Evolutionary conservation across 2,329 filamentous ascomycete genomes (phyloP), one percentile per base, ranked within the genome.

Genomic region (Diaporthe citri): DNA sequence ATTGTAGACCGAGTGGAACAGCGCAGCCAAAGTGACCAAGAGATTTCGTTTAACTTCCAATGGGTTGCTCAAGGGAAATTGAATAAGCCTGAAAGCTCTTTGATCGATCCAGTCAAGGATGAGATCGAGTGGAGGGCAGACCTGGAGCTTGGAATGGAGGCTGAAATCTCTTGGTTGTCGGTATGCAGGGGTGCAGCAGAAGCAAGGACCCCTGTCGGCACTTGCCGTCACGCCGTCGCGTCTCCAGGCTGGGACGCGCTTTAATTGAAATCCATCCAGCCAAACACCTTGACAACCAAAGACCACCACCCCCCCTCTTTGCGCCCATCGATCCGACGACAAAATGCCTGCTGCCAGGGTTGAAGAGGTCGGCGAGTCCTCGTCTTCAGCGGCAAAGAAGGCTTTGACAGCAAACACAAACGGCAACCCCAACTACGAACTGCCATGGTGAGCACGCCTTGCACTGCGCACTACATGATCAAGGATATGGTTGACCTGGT

Each of bases 361-460:
- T 55, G 88, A 89, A 80, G 86, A 89, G 78, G 85, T 80, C 77
- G 91, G 91, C 82, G 91, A 93, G 79, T 92, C 91, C 6, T 92
- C 91, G 22, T 90, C 85, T 7, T 86, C 90, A 55, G 90, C 88
- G 31, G 86, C 88, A 60, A 93, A 91, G 80, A 89, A 90, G 78
- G 87, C 87, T 2, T 80, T 91, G 57, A 86, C 86, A 28, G 82
- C 87, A 7, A 86, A 86, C 34, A 82, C 88, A 5, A 90, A 87
- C 78, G 88, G 87, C 64, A 84, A 85, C 28, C 77, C 86, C 13
- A 90, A 87, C 78, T 96, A 95, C 79, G 94, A 97, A 83, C 87
- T 97, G 74, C 94, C 94, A 85, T 97, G 94, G 94, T 95, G 86
- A 75, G 81, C 73, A 83, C 39, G 43, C 41, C 43, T 7, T 17